These are phyloP conservation scores for Kingdonia uniflora DNA, from an alignment of 164 flowering plant species.

Conservation along the genomic window DNA sequence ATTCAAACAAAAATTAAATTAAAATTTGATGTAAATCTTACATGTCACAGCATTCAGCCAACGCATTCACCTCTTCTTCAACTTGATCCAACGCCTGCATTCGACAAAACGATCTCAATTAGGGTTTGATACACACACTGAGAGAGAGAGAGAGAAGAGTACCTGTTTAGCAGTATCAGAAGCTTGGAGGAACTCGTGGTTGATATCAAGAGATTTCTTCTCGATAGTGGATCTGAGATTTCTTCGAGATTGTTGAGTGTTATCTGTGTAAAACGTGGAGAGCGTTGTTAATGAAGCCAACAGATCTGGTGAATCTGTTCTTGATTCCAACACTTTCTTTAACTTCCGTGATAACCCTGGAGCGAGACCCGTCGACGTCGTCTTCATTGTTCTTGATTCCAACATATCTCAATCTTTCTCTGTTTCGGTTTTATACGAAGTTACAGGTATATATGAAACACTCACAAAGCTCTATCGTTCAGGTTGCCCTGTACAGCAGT, in stretches of 20 bases:
- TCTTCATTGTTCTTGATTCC: too few relatives aligned
- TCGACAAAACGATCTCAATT: constrained; percentile 10
- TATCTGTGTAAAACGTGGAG: constrained; percentile 70
- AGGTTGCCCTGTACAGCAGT: too few relatives aligned
- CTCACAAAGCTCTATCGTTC: too few relatives aligned
- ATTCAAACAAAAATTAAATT: too few relatives aligned
- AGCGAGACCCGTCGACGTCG: constrained; percentile 14
- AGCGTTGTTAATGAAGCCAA: constrained; percentile 74
- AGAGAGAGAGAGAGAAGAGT: not conserved
- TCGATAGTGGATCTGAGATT: constrained; percentile 91
- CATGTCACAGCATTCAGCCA: constrained; percentile 85
- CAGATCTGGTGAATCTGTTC: constrained; percentile 81
- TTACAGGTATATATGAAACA: too few relatives aligned
- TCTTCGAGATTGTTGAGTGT: constrained; percentile 71
- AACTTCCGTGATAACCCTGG: constrained; percentile 35
- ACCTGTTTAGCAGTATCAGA: constrained; percentile 64
- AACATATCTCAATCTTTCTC: too few relatives aligned
- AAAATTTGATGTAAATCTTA: constrained; percentile 15
- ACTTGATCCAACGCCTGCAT: constrained; percentile 93
- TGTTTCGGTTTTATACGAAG: too few relatives aligned
- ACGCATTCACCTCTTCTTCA: constrained; percentile 77
- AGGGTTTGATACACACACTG: not conserved
- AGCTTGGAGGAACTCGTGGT: constrained; percentile 70
- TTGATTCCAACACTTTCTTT: constrained; percentile 39
- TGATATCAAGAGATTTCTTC: constrained; percentile 65